phyloP scores from a whole-genome alignment of 2,329 filamentous ascomycete genomes.

The Stagonosporopsis cucurbitacearum region DNA sequence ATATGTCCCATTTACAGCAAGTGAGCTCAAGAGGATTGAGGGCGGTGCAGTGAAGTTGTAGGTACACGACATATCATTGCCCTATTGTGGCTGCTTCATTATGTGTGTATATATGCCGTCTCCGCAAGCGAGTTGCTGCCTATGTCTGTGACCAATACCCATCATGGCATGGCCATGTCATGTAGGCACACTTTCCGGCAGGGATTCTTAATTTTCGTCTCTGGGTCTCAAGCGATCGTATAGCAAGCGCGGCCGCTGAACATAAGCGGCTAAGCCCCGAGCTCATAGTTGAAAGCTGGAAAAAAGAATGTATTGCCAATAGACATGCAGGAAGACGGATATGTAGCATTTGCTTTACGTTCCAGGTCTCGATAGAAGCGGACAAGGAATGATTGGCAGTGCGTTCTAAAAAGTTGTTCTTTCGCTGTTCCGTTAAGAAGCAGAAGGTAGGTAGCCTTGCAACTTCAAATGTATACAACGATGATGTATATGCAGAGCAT shows the following conservation, averaged over 20 bases:
- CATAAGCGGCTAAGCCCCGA: neutral
- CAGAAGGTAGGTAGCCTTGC: conserved; percentile 35
- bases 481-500: neutral
- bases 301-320: neutral
- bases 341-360: conserved; percentile 15
- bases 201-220: too few relatives aligned
- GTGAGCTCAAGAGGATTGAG: conserved; percentile 36
- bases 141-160: neutral
- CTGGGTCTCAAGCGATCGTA: too few relatives aligned
- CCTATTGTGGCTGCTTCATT: too few relatives aligned
- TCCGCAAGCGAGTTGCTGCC: neutral
- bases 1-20: conserved; percentile 37
- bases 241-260: neutral
- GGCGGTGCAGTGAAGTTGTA: conserved; percentile 40
- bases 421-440: conserved; percentile 47
- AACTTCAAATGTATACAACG: conserved; percentile 40
- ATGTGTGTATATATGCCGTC: neutral
- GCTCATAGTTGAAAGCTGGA: neutral
- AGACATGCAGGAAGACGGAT: neutral
- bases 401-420: conserved; percentile 39
- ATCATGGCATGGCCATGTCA: too few relatives aligned
- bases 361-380: conserved; percentile 24
- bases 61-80: neutral
- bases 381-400: conserved; percentile 49
- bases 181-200: too few relatives aligned